Evolutionary conservation across 495 filamentous ascomycete species (phyloP).

Genomic region (Xylaria cubensis): DNA sequence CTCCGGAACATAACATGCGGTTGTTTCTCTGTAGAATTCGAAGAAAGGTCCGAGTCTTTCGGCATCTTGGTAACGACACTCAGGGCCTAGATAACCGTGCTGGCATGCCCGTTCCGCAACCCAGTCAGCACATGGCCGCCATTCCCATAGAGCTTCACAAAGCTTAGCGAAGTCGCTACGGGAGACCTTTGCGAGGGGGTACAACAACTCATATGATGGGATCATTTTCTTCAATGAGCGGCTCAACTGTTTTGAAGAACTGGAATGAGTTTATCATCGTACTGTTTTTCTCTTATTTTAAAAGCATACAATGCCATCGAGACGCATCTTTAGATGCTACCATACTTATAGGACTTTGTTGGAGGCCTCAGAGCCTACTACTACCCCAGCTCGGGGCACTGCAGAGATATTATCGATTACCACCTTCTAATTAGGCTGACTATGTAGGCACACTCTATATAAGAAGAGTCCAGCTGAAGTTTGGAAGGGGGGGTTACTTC

Average conservation of each 20-base stretch:
- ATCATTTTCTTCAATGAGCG: neutral
- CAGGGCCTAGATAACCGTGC: neutral
- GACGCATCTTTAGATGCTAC: neutral
- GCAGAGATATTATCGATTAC: neutral
- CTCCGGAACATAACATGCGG: neutral
- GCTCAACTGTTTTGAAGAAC: neutral
- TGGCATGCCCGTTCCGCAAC: neutral
- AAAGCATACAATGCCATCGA: neutral
- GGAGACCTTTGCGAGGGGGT: constrained; percentile 1
- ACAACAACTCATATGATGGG: neutral
- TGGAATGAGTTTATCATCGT: neutral
- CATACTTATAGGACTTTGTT: neutral
- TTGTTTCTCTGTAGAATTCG: constrained; percentile 1
- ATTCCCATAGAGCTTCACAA: neutral
- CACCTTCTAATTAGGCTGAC: neutral
- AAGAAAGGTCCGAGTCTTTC: neutral
- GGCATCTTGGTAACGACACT: neutral
- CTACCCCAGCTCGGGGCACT: neutral
- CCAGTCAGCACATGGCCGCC: neutral
- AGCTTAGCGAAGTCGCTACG: neutral
- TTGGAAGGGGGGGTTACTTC: neutral
- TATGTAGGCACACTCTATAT: neutral
- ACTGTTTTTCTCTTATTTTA: neutral
- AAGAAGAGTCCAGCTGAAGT: neutral
- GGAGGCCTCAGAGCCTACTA: neutral